Base-by-base conservation (phyloP, 176 grass and related monocot species). In the Carex scoparia region DNA sequence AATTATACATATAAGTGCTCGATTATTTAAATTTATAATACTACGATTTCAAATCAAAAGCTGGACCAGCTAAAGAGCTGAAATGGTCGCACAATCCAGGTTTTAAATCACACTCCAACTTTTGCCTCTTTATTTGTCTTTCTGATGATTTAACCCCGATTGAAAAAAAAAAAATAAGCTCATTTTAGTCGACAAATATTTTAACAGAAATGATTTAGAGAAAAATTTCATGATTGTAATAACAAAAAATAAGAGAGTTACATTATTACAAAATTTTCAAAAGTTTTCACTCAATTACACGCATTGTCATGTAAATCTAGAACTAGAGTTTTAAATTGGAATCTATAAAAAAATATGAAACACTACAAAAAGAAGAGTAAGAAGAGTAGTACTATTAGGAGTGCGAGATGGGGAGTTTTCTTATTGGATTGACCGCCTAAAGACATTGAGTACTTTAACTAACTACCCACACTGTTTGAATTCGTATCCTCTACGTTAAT, bases 51-150 rank as follows among this genome's bases (percentile, higher is more conserved):
- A 63, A 83, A 46, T 10, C 81, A 69, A 83, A 83, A 78, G 74
- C 74, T 83, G 79, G 33, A 81, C 79, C 79, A 81, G 79, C 81
- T 83, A 48, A 10, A 65, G 19, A 33, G 58, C 64, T 51, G 60
- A 83, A 63, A 83, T 68, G 81, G 61, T 83, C 81, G n/a, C 56
- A 54, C 31, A 35, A 35, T 80, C 33, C n/a, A 32, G 4, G 2
- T 63, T 11, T 62, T 18, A 44, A 63, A 62, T 63, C 19, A 0
- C 15, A 16, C 56, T 80, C 78, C 65, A 68, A 37, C 12, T 68
- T 75, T 51, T 53, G 19, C 12, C 27, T 76, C 72, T 8, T 55
- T 53, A 55, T 75, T 53, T 53, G 46, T 30, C 48, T 76, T 76
- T 48, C 40, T 14, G 10, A 7, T 76, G 13, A 7, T 42, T 16